Evolutionary conservation across 768 basidiomycete species (phyloP).

Genomic region (Gymnopilus dilepis): DNA sequence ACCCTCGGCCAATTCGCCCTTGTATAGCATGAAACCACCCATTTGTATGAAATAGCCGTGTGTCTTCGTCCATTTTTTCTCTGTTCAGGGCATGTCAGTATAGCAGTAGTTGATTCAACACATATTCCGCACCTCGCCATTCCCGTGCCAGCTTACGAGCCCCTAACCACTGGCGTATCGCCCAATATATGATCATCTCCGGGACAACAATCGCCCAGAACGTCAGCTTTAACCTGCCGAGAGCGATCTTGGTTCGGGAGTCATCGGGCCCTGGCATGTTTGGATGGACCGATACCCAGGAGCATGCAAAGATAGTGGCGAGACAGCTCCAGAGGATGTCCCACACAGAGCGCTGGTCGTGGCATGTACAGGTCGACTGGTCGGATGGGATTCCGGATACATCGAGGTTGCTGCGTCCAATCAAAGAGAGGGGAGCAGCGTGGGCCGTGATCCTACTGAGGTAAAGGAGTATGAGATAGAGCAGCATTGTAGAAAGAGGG

Average conservation of each 20-base stretch:
- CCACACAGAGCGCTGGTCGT: not conserved
- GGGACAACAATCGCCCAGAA: not conserved
- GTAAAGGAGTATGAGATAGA: not conserved
- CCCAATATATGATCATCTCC: not conserved
- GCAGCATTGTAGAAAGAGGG: not conserved
- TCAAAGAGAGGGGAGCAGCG: not conserved
- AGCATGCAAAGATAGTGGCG: not conserved
- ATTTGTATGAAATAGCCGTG: conserved; percentile 13
- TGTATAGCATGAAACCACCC: conserved; percentile 10
- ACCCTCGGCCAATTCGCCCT: not conserved
- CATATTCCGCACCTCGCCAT: not conserved
- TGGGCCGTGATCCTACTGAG: not conserved
- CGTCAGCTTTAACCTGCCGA: not conserved
- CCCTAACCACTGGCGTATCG: not conserved
- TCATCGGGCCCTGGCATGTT: not conserved
- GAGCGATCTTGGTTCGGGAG: not conserved
- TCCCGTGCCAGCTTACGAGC: not conserved
- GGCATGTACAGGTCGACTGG: not conserved
- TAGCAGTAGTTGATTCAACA: no score
- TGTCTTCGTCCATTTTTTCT: not conserved
- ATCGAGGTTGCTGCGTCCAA: no score
- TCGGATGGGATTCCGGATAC: no score
- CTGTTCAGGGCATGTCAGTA: no score
- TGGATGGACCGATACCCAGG: not conserved
- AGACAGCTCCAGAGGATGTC: not conserved